phyloP scores from a whole-genome alignment of 2,329 filamentous ascomycete genomes.

The Aspergillus neoniger region DNA sequence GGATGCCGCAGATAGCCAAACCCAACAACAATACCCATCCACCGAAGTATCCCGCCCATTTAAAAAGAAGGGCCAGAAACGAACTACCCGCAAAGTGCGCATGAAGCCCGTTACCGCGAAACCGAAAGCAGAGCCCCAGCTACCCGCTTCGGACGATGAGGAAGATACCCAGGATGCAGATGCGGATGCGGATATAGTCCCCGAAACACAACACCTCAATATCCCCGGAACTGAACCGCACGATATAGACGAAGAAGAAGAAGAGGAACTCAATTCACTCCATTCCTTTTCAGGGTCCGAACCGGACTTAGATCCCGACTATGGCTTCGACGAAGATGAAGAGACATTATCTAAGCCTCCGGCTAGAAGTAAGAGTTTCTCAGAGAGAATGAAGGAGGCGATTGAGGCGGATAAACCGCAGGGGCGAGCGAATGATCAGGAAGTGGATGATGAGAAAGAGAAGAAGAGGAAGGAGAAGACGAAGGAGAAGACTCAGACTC shows the following conservation, averaged over 20 bases:
- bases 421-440: conserved; percentile 20
- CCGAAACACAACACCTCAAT: conserved; percentile 31
- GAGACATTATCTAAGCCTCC: conserved; percentile 16
- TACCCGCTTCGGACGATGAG: conserved; percentile 23
- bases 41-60: conserved; percentile 26
- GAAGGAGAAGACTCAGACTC: too few species aligned
- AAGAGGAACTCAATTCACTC: conserved; percentile 22
- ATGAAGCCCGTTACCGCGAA: conserved; percentile 44
- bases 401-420: conserved; percentile 27
- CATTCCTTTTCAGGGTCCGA: conserved; percentile 29
- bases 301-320: conserved; percentile 33
- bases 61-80: conserved; percentile 54
- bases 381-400: conserved; percentile 41
- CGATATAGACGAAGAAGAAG: conserved; percentile 10
- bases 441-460: conserved; percentile 15
- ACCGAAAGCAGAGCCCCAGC: conserved; percentile 26
- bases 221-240: conserved; percentile 14
- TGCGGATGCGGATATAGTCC: conserved; percentile 32
- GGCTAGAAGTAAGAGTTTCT: conserved; percentile 34
- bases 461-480: too few species aligned
- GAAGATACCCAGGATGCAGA: conserved; percentile 21
- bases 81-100: conserved; percentile 47
- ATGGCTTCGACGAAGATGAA: conserved; percentile 29
- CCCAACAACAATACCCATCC: neutral
- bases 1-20: conserved; percentile 43